Evolutionary conservation across 805 yeast genomes (phyloP).

Genomic region (Komagataella ulmi): DNA sequence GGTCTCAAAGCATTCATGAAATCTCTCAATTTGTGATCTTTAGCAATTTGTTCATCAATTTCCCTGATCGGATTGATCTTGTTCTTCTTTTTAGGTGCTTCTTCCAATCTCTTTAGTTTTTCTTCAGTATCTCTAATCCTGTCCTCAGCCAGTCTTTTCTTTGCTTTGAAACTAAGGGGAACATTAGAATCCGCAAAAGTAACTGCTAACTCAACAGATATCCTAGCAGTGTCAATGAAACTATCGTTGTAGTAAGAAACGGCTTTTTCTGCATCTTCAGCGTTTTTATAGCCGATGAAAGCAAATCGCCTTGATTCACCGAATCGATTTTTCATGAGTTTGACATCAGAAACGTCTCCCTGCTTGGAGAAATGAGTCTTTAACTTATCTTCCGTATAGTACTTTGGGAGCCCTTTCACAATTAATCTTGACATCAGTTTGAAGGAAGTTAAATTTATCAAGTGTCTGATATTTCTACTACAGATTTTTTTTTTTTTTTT

Average conservation of each 20-base stretch:
- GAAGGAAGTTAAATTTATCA: not conserved
- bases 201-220: slow-evolving; percentile 74
- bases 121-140: slow-evolving; percentile 35
- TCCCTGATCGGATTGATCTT: slow-evolving; percentile 15
- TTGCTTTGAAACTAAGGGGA: slow-evolving; percentile 51
- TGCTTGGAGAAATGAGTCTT: slow-evolving; percentile 43
- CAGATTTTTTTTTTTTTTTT: not conserved
- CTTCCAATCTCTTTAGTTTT: slow-evolving; percentile 25
- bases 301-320: slow-evolving; percentile 93
- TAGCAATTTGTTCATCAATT: slow-evolving; percentile 49
- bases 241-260: slow-evolving; percentile 63
- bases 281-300: slow-evolving; percentile 73
- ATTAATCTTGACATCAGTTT: slow-evolving; percentile 66
- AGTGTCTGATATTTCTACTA: not conserved
- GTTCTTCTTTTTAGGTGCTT: slow-evolving; percentile 26
- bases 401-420: slow-evolving; percentile 78
- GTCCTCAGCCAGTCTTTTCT: slow-evolving; percentile 34
- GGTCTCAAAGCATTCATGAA: slow-evolving; percentile 79
- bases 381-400: slow-evolving; percentile 62
- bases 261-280: slow-evolving; percentile 65
- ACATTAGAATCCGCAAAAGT: slow-evolving; percentile 75
- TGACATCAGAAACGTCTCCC: slow-evolving; percentile 78
- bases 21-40: slow-evolving; percentile 61
- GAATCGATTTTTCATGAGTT: slow-evolving; percentile 61
- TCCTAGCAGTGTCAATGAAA: slow-evolving; percentile 70